Base-by-base conservation (phyloP, 441 rosid species). In the Pelargonium australe region DNA sequence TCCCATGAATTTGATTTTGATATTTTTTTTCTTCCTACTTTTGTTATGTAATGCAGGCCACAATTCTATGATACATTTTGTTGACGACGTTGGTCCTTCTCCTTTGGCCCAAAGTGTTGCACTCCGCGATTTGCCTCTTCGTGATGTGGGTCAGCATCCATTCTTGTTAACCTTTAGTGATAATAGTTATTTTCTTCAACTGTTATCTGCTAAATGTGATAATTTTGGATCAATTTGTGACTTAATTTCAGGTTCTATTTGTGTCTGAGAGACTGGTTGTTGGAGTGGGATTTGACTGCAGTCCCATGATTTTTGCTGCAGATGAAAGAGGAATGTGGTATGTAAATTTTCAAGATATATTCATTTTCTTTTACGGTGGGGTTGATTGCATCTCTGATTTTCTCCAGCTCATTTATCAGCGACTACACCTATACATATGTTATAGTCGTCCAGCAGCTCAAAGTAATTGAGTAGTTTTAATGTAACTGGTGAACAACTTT, bases 91-190 rank as follows among this genome's bases (percentile, higher is more conserved):
- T 65, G 96, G 99, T 68, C 97, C 99, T 67, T 87, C 97, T 69
- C 99, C 99, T 71, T 78, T 92, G 79, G 97, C 96, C 55, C 99
- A 95, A 72, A 95, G 81, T 73, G 89, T 95, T 64, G 89, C 94
- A 65, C 84, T 90, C 77, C 86, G 90, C 19, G 85, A 92, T 88
- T 85, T 95, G 91, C 99, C 99, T 74, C 99, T 95, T 76, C 91
- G 96, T 87, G 99, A 95, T 92, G 97, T 95, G 99, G 99, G 99
- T 95, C 92, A 85, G 97, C 97, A 79, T 91, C 88, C 92, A 84
- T 85, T 81, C 83, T 84, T 79, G 78, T 84, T 81, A 71, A 72
- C 34, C 65, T 81, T 63, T 67, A 72, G 76, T 58, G 73, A 44
- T 74, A 57, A 64, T 63, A 44, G 72, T 75, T 41, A 66, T 78